Evolutionary conservation across 306 rosid genomes (phyloP).

Genomic region (Prunus armeniaca): DNA sequence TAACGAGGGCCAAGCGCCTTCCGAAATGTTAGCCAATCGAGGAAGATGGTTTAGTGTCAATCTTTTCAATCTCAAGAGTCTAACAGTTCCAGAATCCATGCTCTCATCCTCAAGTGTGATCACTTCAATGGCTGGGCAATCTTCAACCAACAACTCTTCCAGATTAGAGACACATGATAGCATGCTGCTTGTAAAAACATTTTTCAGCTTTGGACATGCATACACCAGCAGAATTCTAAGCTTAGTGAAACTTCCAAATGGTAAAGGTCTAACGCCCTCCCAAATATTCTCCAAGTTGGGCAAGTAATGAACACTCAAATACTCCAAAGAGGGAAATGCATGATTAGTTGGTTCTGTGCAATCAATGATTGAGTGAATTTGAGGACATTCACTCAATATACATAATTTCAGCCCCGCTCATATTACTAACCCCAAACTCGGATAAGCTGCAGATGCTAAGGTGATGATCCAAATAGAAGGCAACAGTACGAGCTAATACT

Average conservation of each 20-base stretch:
- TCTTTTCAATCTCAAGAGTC: neutral
- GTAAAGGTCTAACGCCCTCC: neutral
- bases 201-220: constrained; percentile 3
- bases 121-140: neutral
- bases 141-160: neutral
- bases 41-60: neutral
- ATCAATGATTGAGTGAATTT: neutral
- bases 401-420: neutral
- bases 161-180: neutral
- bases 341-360: neutral
- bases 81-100: neutral
- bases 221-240: neutral
- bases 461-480: constrained; percentile 1
- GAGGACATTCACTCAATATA: neutral
- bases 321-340: neutral
- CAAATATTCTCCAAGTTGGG: neutral
- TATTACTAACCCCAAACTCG: neutral
- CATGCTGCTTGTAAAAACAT: neutral
- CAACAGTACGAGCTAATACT: neutral
- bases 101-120: neutral
- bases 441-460: neutral
- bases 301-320: neutral
- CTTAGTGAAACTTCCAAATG: neutral
- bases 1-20: neutral
- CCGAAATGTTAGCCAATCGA: neutral